Base-by-base conservation (phyloP, 495 filamentous ascomycete species). In the Penicillium canescens region DNA sequence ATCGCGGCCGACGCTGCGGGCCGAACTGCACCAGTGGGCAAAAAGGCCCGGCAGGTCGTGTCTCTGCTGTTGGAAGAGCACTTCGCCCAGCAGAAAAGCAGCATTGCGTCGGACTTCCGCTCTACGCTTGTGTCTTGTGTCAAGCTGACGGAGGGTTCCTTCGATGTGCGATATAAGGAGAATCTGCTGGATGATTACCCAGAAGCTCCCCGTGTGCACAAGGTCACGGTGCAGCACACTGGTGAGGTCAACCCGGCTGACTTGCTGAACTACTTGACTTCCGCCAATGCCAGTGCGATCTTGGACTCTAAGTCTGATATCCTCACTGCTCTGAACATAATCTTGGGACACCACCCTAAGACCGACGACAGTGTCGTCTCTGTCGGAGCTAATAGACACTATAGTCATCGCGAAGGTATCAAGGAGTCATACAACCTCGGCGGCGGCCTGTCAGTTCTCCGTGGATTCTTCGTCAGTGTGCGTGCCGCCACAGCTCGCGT, bases 401-500 rank as follows among this genome's bases (percentile, higher is more conserved):
- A 62, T 50, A 66, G 67, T 33, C 56, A 76, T 10, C 42, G 56
- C 6, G 42, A 49, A 12, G 54, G 33, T 4, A 40, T 56, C 0
- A 52, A 59, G 3, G 76, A 79, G 37, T 65, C 51, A 6, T 65
- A 54, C 24, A 56, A 62, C 31, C 66, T 79, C 0, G 65, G 62
- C 8, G 63, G 62, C 10, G 78, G 78, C 6, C 66, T 83, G 0
- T 64, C 78, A 1, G 78, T 80, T 3, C 66, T 86, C 0, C 80
- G 87, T 44, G 87, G 88, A 0, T 90, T 80, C 57, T 88, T 87
- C 54, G 75, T 84, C 46, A 89, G 85, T 66, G 80, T 85, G 13
- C 84, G 87, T 20, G 73, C 79, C 0, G 85, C 83, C 8, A 89
- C 87, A 3, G 79, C 81, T 3, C 78, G 86, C 6, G 58, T 88